Conservation (phyloP, 2,329 filamentous ascomycete genomes). For the Dothistroma septosporum region DNA sequence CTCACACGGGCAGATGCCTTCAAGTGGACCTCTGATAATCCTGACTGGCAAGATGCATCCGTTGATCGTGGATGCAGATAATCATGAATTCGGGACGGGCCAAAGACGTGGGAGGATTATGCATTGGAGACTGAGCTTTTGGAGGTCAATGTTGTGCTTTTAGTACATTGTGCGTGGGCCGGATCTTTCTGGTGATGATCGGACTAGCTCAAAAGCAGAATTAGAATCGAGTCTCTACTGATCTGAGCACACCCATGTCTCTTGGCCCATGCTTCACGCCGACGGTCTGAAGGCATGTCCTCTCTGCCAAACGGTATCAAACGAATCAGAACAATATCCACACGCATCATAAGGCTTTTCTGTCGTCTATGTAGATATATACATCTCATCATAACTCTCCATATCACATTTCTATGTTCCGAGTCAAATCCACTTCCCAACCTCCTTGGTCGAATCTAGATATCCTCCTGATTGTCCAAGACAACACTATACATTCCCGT, state of each 20-base stretch:
- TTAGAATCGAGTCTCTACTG: too few relatives aligned
- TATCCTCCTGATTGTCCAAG: slow-evolving; percentile 13
- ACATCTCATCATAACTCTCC: background rate
- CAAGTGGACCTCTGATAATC: slow-evolving; percentile 59
- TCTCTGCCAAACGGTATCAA: too few relatives aligned
- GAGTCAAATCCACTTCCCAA: background rate
- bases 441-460: slow-evolving; percentile 3
- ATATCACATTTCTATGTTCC: background rate
- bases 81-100: slow-evolving; percentile 60
- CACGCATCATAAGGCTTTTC: background rate
- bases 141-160: background rate
- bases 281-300: too few relatives aligned
- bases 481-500: slow-evolving; percentile 26
- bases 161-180: too few relatives aligned
- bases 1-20: slow-evolving; percentile 54
- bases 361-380: background rate
- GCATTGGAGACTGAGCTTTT: slow-evolving; percentile 27
- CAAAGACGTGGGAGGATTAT: slow-evolving; percentile 44
- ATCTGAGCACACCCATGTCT: too few relatives aligned
- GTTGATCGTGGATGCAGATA: slow-evolving; percentile 64
- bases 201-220: too few relatives aligned
- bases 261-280: too few relatives aligned
- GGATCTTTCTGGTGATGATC: too few relatives aligned
- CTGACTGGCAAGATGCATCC: slow-evolving; percentile 60
- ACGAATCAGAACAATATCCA: background rate